These are phyloP conservation scores for Mariannaea elegans DNA, from an alignment of 2,329 filamentous ascomycete species.

Conservation along the genomic window DNA sequence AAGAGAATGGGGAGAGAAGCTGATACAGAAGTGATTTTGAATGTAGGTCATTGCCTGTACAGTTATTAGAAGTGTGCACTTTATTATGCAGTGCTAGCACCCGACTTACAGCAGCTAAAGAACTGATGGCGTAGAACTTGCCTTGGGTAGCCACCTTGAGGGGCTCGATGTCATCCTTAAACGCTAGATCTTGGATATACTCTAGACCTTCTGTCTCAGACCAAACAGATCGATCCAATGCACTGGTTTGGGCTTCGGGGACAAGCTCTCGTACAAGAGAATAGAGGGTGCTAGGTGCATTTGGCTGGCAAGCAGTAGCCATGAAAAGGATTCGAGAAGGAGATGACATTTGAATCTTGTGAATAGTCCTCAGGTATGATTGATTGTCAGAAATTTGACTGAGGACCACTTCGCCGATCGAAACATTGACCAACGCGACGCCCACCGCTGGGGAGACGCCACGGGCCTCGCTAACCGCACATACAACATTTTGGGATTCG, in stretches of 20 bases:
- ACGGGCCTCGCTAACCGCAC: constrained; percentile 87
- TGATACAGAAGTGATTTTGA: constrained; percentile 72
- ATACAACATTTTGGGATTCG: constrained; percentile 78
- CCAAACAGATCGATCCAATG: constrained; percentile 83
- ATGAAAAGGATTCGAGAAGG: constrained; percentile 84
- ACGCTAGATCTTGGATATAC: constrained; percentile 81
- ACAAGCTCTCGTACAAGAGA: constrained; percentile 73
- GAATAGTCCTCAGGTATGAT: constrained; percentile 86
- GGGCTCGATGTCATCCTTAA: constrained; percentile 80
- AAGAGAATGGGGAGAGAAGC: constrained; percentile 81
- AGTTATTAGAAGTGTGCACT: not conserved
- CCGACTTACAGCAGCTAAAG: constrained; percentile 79
- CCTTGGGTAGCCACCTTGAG: constrained; percentile 81
- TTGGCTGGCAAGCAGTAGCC: constrained; percentile 70
- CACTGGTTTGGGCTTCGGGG: constrained; percentile 43
- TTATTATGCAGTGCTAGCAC: accelerated
- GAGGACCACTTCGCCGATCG: constrained; percentile 83
- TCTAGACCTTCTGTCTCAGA: constrained; percentile 81
- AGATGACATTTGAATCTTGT: constrained; percentile 84
- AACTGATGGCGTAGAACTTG: constrained; percentile 88
- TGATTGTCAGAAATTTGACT: constrained; percentile 95
- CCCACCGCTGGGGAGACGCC: constrained; percentile 86
- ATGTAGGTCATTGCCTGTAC: constrained; percentile 81
- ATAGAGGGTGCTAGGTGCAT: constrained; percentile 76
- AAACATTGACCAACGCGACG: constrained; percentile 85